These are phyloP conservation scores for Nitzschia palea DNA, from an alignment of 108 stramenopile species.

Conservation along the genomic window DNA sequence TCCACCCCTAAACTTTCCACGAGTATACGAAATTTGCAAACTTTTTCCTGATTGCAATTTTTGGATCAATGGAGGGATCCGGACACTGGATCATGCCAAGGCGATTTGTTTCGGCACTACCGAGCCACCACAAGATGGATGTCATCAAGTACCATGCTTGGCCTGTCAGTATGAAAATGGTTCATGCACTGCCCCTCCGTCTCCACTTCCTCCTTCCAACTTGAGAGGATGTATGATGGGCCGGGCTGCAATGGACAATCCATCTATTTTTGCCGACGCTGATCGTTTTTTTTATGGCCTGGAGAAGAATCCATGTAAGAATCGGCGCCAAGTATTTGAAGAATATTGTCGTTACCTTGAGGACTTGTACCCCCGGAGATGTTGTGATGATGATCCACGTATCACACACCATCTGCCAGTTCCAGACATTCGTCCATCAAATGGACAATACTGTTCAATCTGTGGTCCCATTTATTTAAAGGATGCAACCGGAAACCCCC, in stretches of 20 bases:
- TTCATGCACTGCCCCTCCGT: slow-evolving; percentile 59
- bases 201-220: slow-evolving; percentile 43
- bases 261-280: slow-evolving; percentile 59
- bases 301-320: slow-evolving; percentile 59
- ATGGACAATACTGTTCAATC: slow-evolving; percentile 26
- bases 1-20: slow-evolving; percentile 73
- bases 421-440: slow-evolving; percentile 9
- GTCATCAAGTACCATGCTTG: slow-evolving; percentile 49
- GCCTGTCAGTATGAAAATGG: slow-evolving; percentile 53
- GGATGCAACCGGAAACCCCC: not conserved
- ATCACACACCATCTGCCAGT: slow-evolving; percentile 25
- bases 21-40: slow-evolving; percentile 57
- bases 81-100: slow-evolving; percentile 50
- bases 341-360: slow-evolving; percentile 65
- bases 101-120: slow-evolving; percentile 44
- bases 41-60: slow-evolving; percentile 73
- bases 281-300: slow-evolving; percentile 79
- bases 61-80: slow-evolving; percentile 75
- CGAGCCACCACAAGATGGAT: not conserved
- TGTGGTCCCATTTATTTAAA: slow-evolving; percentile 14
- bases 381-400: slow-evolving; percentile 63
- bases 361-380: slow-evolving; percentile 66
- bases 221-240: slow-evolving; percentile 73
- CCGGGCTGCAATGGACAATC: slow-evolving; percentile 70
- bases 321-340: slow-evolving; percentile 61